A percentile compares a stretch with the other conserved stretches of the same genome.
Evolutionary conservation across 352 stramenopile species (phyloP).

Genomic region (Phytophthora melonis): DNA sequence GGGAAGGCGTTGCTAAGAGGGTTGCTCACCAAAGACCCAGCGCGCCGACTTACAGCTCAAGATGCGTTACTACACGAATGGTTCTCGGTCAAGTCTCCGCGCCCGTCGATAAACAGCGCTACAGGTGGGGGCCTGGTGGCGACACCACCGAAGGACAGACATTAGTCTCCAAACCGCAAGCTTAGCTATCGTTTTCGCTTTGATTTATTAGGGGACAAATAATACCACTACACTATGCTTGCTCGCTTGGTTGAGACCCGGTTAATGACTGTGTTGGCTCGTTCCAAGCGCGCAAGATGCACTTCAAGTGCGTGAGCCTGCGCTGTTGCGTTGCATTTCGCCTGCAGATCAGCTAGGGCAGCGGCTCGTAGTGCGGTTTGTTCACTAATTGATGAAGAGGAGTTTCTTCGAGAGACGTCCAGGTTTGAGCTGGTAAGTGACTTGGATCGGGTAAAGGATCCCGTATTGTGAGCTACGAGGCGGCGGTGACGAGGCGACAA

Average conservation of each 20-base stretch:
- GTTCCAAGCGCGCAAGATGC: conserved; percentile 43
- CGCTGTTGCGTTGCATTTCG: conserved; percentile 7
- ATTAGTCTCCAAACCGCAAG: conserved; percentile 9
- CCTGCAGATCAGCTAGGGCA: conserved; percentile 30
- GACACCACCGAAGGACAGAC: conserved; percentile 15
- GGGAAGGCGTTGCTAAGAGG: conserved; percentile 79
- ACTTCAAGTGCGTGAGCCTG: conserved; percentile 27
- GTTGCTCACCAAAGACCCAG: conserved; percentile 87
- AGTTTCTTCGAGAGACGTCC: conserved; percentile 9
- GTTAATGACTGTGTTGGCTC: conserved; percentile 5
- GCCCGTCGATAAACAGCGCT: conserved; percentile 35
- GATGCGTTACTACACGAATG: conserved; percentile 86
- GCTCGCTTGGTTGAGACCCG: not conserved
- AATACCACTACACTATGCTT: conserved; percentile 9
- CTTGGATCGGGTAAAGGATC: not conserved
- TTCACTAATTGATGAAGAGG: conserved; percentile 10
- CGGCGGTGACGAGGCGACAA: conserved; percentile 26
- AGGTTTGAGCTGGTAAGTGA: conserved; percentile 7
- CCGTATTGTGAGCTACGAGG: conserved; percentile 5
- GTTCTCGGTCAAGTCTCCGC: conserved; percentile 57
- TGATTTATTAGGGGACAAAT: not conserved
- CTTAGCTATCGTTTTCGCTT: not conserved
- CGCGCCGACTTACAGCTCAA: conserved; percentile 80
- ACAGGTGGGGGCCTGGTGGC: not conserved
- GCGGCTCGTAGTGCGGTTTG: conserved; percentile 40